phyloP scores from a whole-genome alignment of 352 stramenopile genomes.

The Phytophthora ohioensis region DNA sequence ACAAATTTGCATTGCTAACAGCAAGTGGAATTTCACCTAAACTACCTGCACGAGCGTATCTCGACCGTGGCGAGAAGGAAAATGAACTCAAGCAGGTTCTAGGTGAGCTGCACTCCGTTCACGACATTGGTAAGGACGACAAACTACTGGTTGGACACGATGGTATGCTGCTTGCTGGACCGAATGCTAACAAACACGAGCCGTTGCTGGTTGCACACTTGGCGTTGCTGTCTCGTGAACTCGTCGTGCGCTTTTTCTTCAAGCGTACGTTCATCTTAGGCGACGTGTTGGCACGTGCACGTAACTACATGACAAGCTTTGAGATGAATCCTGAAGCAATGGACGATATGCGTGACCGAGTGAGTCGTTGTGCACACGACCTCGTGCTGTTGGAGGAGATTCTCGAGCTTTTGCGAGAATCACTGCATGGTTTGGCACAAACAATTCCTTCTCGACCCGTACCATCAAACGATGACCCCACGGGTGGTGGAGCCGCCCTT shows the following conservation, averaged over 20 bases:
- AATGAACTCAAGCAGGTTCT: slow-evolving; percentile 97
- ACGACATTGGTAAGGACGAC: slow-evolving; percentile 96
- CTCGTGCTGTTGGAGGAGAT: slow-evolving; percentile 97
- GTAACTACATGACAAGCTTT: slow-evolving; percentile 92
- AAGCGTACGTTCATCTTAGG: slow-evolving; percentile 97
- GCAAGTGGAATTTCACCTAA: slow-evolving; percentile 97
- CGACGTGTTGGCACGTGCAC: slow-evolving; percentile 94
- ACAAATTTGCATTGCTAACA: slow-evolving; percentile 98
- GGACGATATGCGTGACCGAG: slow-evolving; percentile 87
- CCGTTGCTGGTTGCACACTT: slow-evolving; percentile 94
- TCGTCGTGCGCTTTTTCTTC: slow-evolving; percentile 96
- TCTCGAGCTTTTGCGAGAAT: slow-evolving; percentile 94
- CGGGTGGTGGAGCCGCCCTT: slow-evolving; percentile 73
- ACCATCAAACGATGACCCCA: slow-evolving; percentile 88
- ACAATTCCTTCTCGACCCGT: slow-evolving; percentile 67
- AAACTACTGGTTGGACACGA: slow-evolving; percentile 95
- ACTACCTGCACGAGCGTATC: slow-evolving; percentile 95
- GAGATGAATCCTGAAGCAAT: slow-evolving; percentile 93
- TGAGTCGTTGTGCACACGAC: slow-evolving; percentile 94
- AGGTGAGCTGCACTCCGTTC: slow-evolving; percentile 95
- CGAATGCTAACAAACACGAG: slow-evolving; percentile 94
- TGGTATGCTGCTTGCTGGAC: slow-evolving; percentile 93
- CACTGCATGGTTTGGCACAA: slow-evolving; percentile 88
- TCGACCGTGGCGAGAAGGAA: slow-evolving; percentile 97
- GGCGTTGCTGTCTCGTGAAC: slow-evolving; percentile 91